These are phyloP conservation scores for Madurella fahalii DNA, from an alignment of 2,329 filamentous ascomycete genomes.

Conservation along the genomic window DNA sequence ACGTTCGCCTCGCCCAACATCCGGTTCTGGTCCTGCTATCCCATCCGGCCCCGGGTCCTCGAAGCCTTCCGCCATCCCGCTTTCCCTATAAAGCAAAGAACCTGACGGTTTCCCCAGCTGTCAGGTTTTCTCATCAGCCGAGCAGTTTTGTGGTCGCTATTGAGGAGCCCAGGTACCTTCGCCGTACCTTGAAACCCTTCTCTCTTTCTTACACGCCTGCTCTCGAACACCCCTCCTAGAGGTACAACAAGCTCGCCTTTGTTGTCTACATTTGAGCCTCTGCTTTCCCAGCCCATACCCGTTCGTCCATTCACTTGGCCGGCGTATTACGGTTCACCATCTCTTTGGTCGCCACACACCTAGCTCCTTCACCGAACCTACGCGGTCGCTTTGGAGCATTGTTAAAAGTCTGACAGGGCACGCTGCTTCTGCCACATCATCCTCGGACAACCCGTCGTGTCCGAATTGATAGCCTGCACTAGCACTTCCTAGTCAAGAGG, in stretches of 20 bases:
- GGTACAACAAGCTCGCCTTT: constrained; percentile 1
- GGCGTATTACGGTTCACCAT: too few relatives aligned
- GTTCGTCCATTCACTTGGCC: not conserved
- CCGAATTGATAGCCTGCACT: too few relatives aligned
- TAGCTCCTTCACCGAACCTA: not conserved
- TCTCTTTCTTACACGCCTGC: constrained; percentile 10
- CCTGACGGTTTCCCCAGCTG: constrained; percentile 19
- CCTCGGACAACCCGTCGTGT: not conserved
- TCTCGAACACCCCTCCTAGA: not conserved
- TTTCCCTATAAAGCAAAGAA: constrained; percentile 18
- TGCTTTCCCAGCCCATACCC: not conserved
- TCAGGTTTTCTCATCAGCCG: constrained; percentile 16
- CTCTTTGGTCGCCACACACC: not conserved
- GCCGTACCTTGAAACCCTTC: constrained; percentile 26
- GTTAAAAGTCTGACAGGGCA: not conserved
- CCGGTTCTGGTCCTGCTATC: constrained; percentile 8
- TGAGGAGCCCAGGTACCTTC: constrained; percentile 32
- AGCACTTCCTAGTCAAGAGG: too few relatives aligned
- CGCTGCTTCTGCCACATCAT: not conserved
- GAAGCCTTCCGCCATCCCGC: not conserved
- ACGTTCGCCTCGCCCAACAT: constrained; percentile 21
- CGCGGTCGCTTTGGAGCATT: not conserved
- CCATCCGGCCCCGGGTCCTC: not conserved
- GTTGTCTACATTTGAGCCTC: constrained; percentile 7
- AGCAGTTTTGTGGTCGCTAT: constrained; percentile 35